Conservation (phyloP, 345 rosid genomes). For the Streptanthus diversifolius region DNA sequence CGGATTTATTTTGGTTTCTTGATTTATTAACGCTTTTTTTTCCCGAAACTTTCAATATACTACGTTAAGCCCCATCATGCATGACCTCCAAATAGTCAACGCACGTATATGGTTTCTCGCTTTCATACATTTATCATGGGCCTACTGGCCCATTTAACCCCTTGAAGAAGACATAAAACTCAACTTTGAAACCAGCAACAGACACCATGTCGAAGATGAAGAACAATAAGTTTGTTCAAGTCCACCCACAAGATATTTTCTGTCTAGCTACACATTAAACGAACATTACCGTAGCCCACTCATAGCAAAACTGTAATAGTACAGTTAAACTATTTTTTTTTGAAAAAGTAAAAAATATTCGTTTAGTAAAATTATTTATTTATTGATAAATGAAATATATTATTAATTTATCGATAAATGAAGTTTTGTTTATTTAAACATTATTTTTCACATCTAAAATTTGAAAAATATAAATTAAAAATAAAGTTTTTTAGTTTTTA, state of each 20-base stretch:
- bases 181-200: background rate
- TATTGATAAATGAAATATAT: too few species aligned
- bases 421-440: too few species aligned
- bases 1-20: background rate
- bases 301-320: too few species aligned
- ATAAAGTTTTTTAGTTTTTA: too few species aligned
- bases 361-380: too few species aligned
- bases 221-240: background rate
- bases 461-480: too few species aligned
- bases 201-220: background rate
- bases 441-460: too few species aligned
- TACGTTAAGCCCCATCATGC: background rate
- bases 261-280: background rate
- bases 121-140: background rate
- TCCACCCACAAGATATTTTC: background rate
- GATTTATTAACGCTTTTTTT: background rate
- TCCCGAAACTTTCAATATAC: background rate
- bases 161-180: background rate
- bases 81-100: background rate
- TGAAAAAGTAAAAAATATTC: too few species aligned
- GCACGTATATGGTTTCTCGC: background rate
- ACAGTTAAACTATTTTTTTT: too few species aligned
- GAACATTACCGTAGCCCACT: background rate
- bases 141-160: constrained; percentile 1
- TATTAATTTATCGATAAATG: too few species aligned